Base-by-base conservation (phyloP, 2,329 filamentous ascomycete genomes). In the Sarocladiaceae sp. region DNA sequence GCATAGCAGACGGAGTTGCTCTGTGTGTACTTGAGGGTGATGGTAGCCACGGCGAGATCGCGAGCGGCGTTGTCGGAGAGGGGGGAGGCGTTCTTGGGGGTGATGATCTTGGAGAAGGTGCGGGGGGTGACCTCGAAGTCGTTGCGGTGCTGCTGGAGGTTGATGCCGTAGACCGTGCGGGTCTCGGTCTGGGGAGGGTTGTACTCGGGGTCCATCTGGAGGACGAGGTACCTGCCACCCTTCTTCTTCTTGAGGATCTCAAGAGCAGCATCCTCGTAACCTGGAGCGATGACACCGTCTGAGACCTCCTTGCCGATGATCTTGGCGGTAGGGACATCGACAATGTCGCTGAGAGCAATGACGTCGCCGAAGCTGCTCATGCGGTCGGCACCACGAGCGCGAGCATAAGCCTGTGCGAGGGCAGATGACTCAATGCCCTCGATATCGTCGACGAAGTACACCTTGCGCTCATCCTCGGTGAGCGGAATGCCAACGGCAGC, bases 1-100 rank as follows among this genome's bases (percentile, higher is more conserved):
- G 94, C 92, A 68, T 97, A 99, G 82, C 93, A 97, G 58, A 99
- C 94, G 23, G 92, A 97, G 82, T 99, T 99, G 67, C 91, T 96
- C 75, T 99, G 92, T 1, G 94, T 99, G 78, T 96, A 99, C 76
- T 99, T 99, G 63, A 97, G 80, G 29, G 94, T 91, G 65, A 99
- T 97, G 52, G 94, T 99, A 52, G 94, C 94, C 44, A 99, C 87
- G 25, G 93, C 92, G 58, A 99, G 77, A 65, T 99, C 94, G 56
- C 93, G 86, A 56, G 93, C 79, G 50, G 94, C 94, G 52, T 82
- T 80, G 63, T 94, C 90, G 35, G 92, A 82, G 18, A 99, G 81
- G 17, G 81, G 70, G 35, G 76, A 72, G 50, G 83, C 79, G 61
- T 90, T 84, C 76, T 96, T 95, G 57, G 93, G 92, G 13, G 88